A percentile compares a stretch with the other conserved stretches of the same genome.
These are phyloP conservation scores for Auxenochlorella pyrenoidosa DNA, from an alignment of 139 green algal genomes.

Conservation along the genomic window DNA sequence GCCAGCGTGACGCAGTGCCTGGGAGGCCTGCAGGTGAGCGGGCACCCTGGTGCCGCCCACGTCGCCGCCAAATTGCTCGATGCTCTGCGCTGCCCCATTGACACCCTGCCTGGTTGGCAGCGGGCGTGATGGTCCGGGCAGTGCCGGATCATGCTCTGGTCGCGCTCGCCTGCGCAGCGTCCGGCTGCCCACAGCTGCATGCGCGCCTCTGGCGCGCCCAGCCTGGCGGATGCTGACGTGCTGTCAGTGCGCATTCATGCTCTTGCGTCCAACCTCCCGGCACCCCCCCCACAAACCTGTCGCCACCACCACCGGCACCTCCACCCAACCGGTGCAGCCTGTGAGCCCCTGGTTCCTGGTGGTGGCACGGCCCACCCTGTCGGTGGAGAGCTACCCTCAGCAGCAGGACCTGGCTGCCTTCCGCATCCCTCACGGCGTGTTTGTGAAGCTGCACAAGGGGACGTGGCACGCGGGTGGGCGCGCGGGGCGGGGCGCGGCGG, in stretches of 20 bases:
- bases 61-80: not conserved
- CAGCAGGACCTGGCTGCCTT: slow-evolving; percentile 60
- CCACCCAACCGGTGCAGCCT: not conserved
- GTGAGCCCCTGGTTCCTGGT: slow-evolving; percentile 31
- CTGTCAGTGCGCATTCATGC: no score
- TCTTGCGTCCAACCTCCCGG: no score
- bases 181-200: no score
- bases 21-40: slow-evolving; percentile 45
- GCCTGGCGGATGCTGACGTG: no score
- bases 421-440: slow-evolving; percentile 53
- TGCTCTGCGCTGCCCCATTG: no score
- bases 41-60: not conserved
- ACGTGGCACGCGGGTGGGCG: slow-evolving; percentile 76
- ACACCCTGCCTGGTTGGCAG: no score
- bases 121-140: no score
- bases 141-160: no score
- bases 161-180: no score
- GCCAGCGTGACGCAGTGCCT: slow-evolving; percentile 81
- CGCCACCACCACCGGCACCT: no score
- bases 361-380: not conserved
- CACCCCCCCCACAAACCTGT: no score
- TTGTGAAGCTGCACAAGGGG: slow-evolving; percentile 67
- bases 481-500: not conserved
- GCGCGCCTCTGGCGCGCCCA: no score
- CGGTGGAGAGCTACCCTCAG: not conserved